These are phyloP conservation scores for Calonectria pseudoreteaudii DNA, from an alignment of 2,329 filamentous ascomycete species.

Conservation along the genomic window DNA sequence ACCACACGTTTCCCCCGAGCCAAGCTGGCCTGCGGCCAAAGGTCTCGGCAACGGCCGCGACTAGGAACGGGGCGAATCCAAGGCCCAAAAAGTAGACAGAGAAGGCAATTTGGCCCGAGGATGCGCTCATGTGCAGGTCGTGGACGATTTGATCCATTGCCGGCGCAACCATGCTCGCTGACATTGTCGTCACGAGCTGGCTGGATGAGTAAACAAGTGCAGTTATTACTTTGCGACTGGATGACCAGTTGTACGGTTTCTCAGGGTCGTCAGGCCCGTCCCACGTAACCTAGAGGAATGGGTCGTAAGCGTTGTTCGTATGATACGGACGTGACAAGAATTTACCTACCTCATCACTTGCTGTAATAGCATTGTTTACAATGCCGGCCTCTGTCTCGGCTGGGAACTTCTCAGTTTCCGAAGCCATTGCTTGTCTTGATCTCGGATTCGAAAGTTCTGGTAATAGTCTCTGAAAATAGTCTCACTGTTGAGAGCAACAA, in stretches of 20 bases:
- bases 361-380: background rate
- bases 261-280: constrained; percentile 64
- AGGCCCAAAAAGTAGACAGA: constrained; percentile 51
- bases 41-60: constrained; percentile 50
- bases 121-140: constrained; percentile 45
- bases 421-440: background rate
- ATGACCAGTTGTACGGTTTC: constrained; percentile 75
- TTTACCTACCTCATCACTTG: background rate
- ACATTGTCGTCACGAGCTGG: constrained; percentile 51
- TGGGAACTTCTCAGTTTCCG: background rate
- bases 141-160: constrained; percentile 47
- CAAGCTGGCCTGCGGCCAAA: constrained; percentile 50
- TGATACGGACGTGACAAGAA: background rate
- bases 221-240: constrained; percentile 34
- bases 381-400: background rate
- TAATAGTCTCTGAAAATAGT: no score
- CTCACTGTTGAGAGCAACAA: no score
- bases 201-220: constrained; percentile 48
- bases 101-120: constrained; percentile 46
- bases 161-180: constrained; percentile 51
- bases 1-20: constrained; percentile 47
- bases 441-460: background rate
- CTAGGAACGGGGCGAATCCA: constrained; percentile 48
- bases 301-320: background rate
- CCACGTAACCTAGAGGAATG: constrained; percentile 51